phyloP scores from a whole-genome alignment of 2,329 filamentous ascomycete genomes.

The Pseudogymnoascus sp. region DNA sequence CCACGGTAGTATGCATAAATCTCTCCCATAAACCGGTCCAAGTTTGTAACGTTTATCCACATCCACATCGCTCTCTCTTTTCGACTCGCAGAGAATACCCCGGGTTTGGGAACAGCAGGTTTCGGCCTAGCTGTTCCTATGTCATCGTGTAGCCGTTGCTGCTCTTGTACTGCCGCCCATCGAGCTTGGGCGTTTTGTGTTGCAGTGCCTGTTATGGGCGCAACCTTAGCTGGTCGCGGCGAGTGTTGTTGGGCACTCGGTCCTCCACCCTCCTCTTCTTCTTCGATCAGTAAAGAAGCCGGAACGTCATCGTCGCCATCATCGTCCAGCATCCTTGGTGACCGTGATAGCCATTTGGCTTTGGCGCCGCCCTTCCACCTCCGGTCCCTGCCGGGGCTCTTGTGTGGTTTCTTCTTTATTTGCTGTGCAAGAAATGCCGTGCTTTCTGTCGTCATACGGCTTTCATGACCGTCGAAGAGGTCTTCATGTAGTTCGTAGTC shows the following conservation, averaged over 20 bases:
- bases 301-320: slow-evolving; percentile 46
- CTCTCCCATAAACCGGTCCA: slow-evolving; percentile 60
- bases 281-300: slow-evolving; percentile 52
- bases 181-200: slow-evolving; percentile 34
- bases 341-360: slow-evolving; percentile 23
- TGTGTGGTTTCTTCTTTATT: slow-evolving; percentile 12
- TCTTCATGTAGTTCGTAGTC: slow-evolving; percentile 27
- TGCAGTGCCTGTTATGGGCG: slow-evolving; percentile 9
- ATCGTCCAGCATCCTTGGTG: slow-evolving; percentile 28
- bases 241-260: slow-evolving; percentile 16
- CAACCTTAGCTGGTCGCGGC: slow-evolving; percentile 9
- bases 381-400: slow-evolving; percentile 8
- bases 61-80: slow-evolving; percentile 63
- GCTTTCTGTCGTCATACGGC: slow-evolving; percentile 24
- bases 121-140: slow-evolving; percentile 13
- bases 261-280: slow-evolving; percentile 21
- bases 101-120: slow-evolving; percentile 38
- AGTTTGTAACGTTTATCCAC: slow-evolving; percentile 62
- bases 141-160: slow-evolving; percentile 40
- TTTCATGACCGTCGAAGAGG: slow-evolving; percentile 25
- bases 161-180: slow-evolving; percentile 46
- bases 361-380: slow-evolving; percentile 12
- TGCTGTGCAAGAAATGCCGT: slow-evolving; percentile 23
- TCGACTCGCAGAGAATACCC: slow-evolving; percentile 42
- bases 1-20: slow-evolving; percentile 61